These are phyloP conservation scores for Pseudogymnoascus sp. DNA, from an alignment of 2,329 filamentous ascomycete genomes.

Conservation along the genomic window DNA sequence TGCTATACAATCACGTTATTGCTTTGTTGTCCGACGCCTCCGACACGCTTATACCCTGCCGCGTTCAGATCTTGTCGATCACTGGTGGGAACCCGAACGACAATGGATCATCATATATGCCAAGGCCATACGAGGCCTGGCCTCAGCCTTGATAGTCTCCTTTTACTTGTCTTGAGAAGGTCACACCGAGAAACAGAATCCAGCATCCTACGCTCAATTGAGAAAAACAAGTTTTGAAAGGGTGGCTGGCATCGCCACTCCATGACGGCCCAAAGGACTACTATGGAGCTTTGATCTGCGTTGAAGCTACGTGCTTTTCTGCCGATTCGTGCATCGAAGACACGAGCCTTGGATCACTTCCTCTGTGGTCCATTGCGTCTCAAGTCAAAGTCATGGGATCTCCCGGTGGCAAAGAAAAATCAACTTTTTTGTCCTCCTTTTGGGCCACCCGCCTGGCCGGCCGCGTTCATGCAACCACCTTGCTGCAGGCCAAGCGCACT, in stretches of 20 bases:
- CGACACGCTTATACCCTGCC: background rate
- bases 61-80: slow-evolving; percentile 3
- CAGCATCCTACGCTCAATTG: background rate
- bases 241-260: background rate
- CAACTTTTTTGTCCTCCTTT: slow-evolving; percentile 3
- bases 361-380: background rate
- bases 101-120: slow-evolving; percentile 1
- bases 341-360: slow-evolving; percentile 1
- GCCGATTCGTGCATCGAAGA: background rate
- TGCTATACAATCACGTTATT: slow-evolving; percentile 7
- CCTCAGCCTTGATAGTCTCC: background rate
- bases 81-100: background rate
- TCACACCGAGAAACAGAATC: slow-evolving; percentile 1
- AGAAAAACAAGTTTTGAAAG: background rate
- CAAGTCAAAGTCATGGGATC: background rate
- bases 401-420: slow-evolving; percentile 2
- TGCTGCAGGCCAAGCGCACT: slow-evolving; percentile 3
- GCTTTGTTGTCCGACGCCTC: slow-evolving; percentile 10
- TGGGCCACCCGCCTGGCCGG: slow-evolving; percentile 5
- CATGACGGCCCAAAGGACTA: background rate
- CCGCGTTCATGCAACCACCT: slow-evolving; percentile 1
- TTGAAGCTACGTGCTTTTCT: background rate
- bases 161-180: background rate
- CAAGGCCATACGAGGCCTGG: background rate
- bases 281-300: background rate